These are phyloP conservation scores for Tripterygium wilfordii DNA, from an alignment of 177 flowering plant genomes.

Conservation along the genomic window DNA sequence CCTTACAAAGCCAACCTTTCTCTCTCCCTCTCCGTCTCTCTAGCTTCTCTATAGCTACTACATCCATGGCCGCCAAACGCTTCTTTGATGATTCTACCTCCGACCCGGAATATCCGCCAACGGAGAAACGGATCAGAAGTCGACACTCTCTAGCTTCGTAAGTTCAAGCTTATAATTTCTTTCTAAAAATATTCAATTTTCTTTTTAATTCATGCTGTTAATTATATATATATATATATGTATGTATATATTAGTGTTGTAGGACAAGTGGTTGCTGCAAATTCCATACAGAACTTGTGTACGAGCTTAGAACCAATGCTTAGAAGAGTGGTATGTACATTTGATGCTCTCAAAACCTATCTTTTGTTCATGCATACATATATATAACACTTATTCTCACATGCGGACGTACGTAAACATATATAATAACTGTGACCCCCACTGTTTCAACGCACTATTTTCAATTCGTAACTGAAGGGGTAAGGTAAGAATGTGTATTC, in stretches of 20 bases:
- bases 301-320: conserved; percentile 64
- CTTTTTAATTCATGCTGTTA: background rate
- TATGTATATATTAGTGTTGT: conserved; percentile 44
- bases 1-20: background rate
- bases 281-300: conserved; percentile 37
- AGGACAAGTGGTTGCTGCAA: conserved; percentile 44
- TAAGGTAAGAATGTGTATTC: no score
- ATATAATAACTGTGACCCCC: no score
- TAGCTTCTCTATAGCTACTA: background rate
- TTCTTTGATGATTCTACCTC: conserved; percentile 20
- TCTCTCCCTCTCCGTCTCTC: conserved; percentile 4
- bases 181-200: background rate
- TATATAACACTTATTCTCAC: no score
- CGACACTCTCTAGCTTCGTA: conserved; percentile 58
- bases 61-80: conserved; percentile 50
- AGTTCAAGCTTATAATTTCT: conserved; percentile 10
- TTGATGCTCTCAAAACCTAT: background rate
- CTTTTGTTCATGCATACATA: no score
- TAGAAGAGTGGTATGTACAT: conserved; percentile 71
- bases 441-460: no score
- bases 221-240: background rate
- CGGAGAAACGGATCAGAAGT: conserved; percentile 33
- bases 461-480: no score
- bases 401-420: no score
- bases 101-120: conserved; percentile 24